Evolutionary conservation across 2,329 filamentous ascomycete species (phyloP), one percentile per base, ranked within the genome.

Genomic region (Apiospora pterosperma): DNA sequence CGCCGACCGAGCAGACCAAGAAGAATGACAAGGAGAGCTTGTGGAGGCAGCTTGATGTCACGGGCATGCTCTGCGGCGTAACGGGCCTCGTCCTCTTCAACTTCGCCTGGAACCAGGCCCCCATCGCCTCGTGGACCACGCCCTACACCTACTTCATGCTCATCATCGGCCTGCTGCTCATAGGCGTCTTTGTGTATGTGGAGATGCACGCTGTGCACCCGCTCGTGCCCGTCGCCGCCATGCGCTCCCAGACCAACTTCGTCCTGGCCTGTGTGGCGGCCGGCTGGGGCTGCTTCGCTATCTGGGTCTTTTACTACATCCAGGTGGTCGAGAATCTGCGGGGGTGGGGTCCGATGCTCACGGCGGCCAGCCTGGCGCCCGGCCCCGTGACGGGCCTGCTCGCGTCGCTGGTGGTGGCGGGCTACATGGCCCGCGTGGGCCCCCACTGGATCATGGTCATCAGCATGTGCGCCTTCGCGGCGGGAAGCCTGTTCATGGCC

Each of bases 71-170:
- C 23, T 71, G 75, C 3, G 86, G 85, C 3, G 80, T 88, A 38
- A 76, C 79, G 0, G 84, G 80, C 2, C 76, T 88, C 62, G 76
- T 86, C 1, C 74, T 88, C 8, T 77, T 88, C 72, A 88, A 88
- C 69, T 81, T 88, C 63, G 83, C 85, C 2, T 85, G 84, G 81
- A 88, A 88, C 68, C 85, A 88, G 71, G 85, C 82, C 3, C 81
- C 83, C 0, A 75, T 84, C 2, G 81, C 81, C 14, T 82, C 84
- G 2, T 88, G 85, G 85, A 66, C 72, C 14, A 74, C 77, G n/a
- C 76, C 81, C 0, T 87, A 87, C 68, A 79, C 85, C 38, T 81
- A 82, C 64, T 73, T 79, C 7, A 71, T 84, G 5, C 75, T 89
- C 4, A 80, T 85, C 61, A 63, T 85, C 12, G 85, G 85, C 2